These are phyloP conservation scores for Didymella segeticola DNA, from an alignment of 2,329 filamentous ascomycete species.

Conservation along the genomic window DNA sequence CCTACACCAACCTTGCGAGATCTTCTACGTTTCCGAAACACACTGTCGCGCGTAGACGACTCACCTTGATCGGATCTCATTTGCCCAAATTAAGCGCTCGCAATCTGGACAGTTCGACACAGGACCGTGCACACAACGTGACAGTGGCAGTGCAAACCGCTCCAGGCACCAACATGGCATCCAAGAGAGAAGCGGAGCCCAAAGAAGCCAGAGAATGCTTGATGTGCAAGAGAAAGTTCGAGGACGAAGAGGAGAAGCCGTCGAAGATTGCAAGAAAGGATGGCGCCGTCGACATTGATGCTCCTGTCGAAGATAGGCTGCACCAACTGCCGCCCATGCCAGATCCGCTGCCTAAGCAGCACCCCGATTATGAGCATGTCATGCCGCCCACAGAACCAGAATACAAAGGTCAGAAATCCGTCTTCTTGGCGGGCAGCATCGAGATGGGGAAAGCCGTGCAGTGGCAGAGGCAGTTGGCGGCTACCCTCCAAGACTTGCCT, in stretches of 20 bases:
- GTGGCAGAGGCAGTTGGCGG: slow-evolving; percentile 60
- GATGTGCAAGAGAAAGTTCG: slow-evolving; percentile 13
- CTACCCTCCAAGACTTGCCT: slow-evolving; percentile 51
- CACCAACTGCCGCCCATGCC: slow-evolving; percentile 24
- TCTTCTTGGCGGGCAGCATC: slow-evolving; percentile 68
- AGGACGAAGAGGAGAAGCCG: slow-evolving; percentile 7
- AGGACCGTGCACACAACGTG: neutral
- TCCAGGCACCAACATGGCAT: neutral
- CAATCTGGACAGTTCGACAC: neutral
- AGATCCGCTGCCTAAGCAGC: slow-evolving; percentile 1
- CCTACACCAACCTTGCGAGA: slow-evolving; percentile 15
- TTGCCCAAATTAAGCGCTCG: slow-evolving; percentile 15
- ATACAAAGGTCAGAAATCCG: slow-evolving; percentile 38
- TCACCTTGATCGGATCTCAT: slow-evolving; percentile 11
- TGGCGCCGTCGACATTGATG: slow-evolving; percentile 27
- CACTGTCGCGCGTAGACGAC: neutral
- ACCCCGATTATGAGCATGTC: slow-evolving; percentile 20
- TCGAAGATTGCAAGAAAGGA: neutral
- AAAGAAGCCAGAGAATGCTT: slow-evolving; percentile 1
- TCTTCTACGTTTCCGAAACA: slow-evolving; percentile 19
- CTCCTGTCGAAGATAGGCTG: slow-evolving; percentile 22
- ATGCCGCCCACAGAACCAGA: slow-evolving; percentile 24
- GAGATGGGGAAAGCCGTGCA: slow-evolving; percentile 53
- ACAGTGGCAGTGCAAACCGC: neutral
- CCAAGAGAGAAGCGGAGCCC: neutral